A percentile compares a stretch with the other conserved stretches of the same genome.
These are phyloP conservation scores for Leptodermis oblonga DNA, from an alignment of 257 asterid genomes.

Conservation along the genomic window DNA sequence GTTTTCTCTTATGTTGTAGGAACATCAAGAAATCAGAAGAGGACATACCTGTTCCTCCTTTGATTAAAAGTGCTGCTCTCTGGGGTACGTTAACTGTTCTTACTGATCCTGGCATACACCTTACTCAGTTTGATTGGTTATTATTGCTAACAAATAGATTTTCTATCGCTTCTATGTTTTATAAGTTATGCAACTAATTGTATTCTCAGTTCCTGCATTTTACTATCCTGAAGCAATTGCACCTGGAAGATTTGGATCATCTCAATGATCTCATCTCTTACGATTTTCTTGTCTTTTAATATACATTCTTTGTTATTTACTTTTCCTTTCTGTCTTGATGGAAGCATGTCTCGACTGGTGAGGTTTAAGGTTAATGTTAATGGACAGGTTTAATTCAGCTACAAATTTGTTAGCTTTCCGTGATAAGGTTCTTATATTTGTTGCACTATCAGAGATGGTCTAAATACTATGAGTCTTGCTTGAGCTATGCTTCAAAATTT, in stretches of 20 bases:
- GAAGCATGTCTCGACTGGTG: background rate
- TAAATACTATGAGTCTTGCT: too few species aligned
- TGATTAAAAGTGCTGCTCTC: conserved; percentile 78
- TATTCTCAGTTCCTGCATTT: background rate
- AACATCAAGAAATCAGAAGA: conserved; percentile 78
- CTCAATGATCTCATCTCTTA: background rate
- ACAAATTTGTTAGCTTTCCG: background rate
- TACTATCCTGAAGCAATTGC: background rate
- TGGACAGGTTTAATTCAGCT: background rate
- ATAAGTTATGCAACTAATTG: background rate
- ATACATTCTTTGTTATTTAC: background rate
- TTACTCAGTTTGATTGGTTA: background rate
- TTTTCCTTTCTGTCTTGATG: background rate
- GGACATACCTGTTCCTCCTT: conserved; percentile 87
- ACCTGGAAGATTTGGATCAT: background rate
- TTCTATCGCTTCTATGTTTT: background rate
- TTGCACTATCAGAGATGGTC: too few species aligned
- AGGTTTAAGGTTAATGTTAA: background rate
- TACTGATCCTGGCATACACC: background rate
- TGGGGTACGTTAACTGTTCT: conserved; percentile 62
- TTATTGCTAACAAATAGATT: background rate
- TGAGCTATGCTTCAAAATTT: too few species aligned
- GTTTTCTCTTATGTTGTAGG: conserved; percentile 40
- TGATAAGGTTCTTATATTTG: too few species aligned
- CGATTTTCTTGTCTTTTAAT: conserved; percentile 1